Evolutionary conservation across 768 basidiomycete genomes (phyloP).

Genomic region (Cyclocybe aegerita): DNA sequence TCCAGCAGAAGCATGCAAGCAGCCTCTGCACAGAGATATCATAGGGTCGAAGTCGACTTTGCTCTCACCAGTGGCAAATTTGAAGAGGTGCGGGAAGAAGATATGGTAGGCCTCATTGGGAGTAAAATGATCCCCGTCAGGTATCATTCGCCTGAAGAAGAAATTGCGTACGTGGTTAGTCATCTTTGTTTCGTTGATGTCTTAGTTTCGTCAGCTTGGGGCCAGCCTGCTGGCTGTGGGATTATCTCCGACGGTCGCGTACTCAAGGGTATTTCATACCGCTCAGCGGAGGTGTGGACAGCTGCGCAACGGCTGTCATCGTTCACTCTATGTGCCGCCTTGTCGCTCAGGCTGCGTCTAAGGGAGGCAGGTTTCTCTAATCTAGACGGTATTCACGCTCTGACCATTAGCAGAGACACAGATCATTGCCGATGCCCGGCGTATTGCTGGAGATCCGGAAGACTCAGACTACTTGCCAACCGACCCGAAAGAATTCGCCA

Average conservation of each 20-base stretch:
- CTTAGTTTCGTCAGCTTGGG: slow-evolving; percentile 60
- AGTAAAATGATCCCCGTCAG: slow-evolving; percentile 46
- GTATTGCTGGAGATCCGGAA: slow-evolving; percentile 83
- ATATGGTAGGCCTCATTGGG: slow-evolving; percentile 37
- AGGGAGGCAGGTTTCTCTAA: slow-evolving; percentile 55
- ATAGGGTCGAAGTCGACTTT: slow-evolving; percentile 80
- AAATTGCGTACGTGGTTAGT: slow-evolving; percentile 80
- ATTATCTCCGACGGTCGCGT: slow-evolving; percentile 91
- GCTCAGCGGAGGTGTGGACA: slow-evolving; percentile 94
- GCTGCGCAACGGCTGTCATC: slow-evolving; percentile 95
- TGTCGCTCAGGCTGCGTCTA: slow-evolving; percentile 74
- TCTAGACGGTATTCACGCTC: background rate
- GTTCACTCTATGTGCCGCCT: slow-evolving; percentile 96
- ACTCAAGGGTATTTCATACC: slow-evolving; percentile 96
- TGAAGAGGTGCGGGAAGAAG: slow-evolving; percentile 57
- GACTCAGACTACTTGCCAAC: slow-evolving; percentile 81
- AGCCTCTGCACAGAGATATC: slow-evolving; percentile 69
- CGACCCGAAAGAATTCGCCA: slow-evolving; percentile 85
- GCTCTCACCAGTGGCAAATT: slow-evolving; percentile 77
- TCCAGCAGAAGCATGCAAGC: slow-evolving; percentile 92
- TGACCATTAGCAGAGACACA: slow-evolving; percentile 55
- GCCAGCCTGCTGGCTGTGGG: slow-evolving; percentile 99
- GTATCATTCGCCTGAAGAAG: slow-evolving; percentile 91
- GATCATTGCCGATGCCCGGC: slow-evolving; percentile 87
- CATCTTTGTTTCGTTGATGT: background rate